Base-by-base conservation (phyloP, 106 monocot species). In the Vanilla planifolia region DNA sequence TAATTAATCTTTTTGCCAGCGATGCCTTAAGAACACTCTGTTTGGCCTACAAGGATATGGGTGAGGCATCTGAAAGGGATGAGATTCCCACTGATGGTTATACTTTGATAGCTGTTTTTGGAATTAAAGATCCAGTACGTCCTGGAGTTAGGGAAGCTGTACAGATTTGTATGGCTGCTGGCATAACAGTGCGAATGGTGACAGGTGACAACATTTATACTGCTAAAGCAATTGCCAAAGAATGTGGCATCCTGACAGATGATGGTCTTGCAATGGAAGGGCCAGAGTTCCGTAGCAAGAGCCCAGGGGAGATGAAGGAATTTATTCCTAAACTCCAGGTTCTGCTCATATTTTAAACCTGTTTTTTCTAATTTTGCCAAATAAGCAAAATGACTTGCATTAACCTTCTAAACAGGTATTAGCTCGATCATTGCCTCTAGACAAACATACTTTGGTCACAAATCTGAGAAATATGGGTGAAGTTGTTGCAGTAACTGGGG, bases 131-230 rank as follows among this genome's bases (percentile, higher is more conserved):
- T 69, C 69, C 69, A 36, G 69, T 69, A 13, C 59, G 69, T 8
- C 69, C 60, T 8, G 69, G 69, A 39, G 69, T 69, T 36, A 69
- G 48, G 27, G 69, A 69, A 47, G 59, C 69, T 29, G 69, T 69
- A 48, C 60, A 46, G 7, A 48, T 36, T 33, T 69, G 69, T 33
- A 69, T 19, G 48, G 46, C 69, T 23, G 69, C 69, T 27, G 69
- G 69, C 6, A 69, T 69, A 48, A 21, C 17, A 9, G 69, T 69
- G 30, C 59, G 69, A 60, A 60, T 69, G 69, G 60, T 69, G 5
- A 69, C 69, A 48, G 69, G 69, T 11, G 69, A 69, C 34, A 69
- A 69, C 48, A 69, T 69, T 46, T 60, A 69, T 40, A 69, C 69
- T 17, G 70, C 70, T 10, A 70, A 62, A 48, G 70, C 61, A 42